These are phyloP conservation scores for Lactuca saligna DNA, from an alignment of 129 eudicot genomes.

Conservation along the genomic window DNA sequence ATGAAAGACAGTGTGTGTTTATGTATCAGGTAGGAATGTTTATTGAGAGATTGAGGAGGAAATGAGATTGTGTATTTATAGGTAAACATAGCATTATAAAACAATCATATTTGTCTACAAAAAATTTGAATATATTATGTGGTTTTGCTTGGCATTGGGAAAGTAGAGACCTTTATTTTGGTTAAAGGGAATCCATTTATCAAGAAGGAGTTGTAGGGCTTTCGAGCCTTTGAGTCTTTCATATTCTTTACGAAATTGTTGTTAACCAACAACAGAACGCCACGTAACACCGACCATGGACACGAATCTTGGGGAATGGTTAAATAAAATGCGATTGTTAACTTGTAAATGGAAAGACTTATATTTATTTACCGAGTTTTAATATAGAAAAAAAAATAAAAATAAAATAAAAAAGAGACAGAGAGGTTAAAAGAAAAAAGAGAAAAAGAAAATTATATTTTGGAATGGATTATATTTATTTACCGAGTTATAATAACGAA, in stretches of 20 bases:
- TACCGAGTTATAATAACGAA: no score
- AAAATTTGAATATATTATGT: not conserved
- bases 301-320: slow-evolving; percentile 27
- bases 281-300: slow-evolving; percentile 45
- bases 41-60: slow-evolving; percentile 21
- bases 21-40: not conserved
- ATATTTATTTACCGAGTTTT: no score
- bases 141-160: slow-evolving; percentile 5
- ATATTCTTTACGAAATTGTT: slow-evolving; percentile 11
- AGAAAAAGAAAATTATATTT: no score
- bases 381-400: no score
- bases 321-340: slow-evolving; percentile 11
- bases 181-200: slow-evolving; percentile 20
- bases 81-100: not conserved
- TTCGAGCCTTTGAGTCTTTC: slow-evolving; percentile 18
- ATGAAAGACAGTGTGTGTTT: not conserved
- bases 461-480: no score
- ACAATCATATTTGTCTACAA: not conserved
- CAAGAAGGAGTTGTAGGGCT: slow-evolving; percentile 23
- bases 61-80: slow-evolving; percentile 9
- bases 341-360: not conserved
- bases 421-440: no score
- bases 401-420: no score
- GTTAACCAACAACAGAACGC: slow-evolving; percentile 23
- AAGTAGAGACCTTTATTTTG: slow-evolving; percentile 17